phyloP scores from a whole-genome alignment of 1,284 basidiomycete species.

The Rhodotorula sp. region DNA sequence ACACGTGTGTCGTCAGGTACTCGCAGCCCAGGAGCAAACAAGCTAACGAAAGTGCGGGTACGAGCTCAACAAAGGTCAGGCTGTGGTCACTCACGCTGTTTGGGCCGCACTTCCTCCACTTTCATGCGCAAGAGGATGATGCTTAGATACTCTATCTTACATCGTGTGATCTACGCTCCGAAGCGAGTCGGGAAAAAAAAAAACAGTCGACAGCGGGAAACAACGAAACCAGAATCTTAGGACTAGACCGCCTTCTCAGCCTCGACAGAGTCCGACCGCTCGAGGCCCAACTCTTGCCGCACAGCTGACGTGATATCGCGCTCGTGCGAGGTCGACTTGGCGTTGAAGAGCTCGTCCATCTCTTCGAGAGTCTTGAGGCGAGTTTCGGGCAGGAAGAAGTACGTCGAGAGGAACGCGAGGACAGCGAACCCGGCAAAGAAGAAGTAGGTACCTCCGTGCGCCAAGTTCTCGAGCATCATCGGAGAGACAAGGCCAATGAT shows the following conservation, averaged over 20 bases:
- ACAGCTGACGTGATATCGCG: neutral
- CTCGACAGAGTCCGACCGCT: neutral
- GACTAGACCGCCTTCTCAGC: neutral
- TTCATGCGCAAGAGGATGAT: too few relatives aligned
- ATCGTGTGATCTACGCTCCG: too few relatives aligned
- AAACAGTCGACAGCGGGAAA: neutral
- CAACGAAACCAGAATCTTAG: neutral
- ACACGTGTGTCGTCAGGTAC: too few relatives aligned
- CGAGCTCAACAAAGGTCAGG: too few relatives aligned
- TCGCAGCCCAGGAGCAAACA: too few relatives aligned
- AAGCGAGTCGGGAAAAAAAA: neutral
- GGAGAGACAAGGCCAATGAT: constrained; percentile 1
- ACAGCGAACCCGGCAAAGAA: constrained; percentile 6
- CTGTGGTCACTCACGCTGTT: too few relatives aligned
- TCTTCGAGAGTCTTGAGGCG: constrained; percentile 25
- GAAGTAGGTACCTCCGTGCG: constrained; percentile 5
- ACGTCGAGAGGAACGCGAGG: constrained; percentile 11
- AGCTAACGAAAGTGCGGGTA: too few relatives aligned
- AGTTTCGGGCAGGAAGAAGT: constrained; percentile 31
- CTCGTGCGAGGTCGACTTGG: neutral
- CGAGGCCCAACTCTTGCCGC: neutral
- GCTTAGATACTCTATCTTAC: too few relatives aligned
- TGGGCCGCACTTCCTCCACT: too few relatives aligned
- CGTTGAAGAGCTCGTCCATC: constrained; percentile 25
- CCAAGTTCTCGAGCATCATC: constrained; percentile 4